Percentiles rank a stretch among this genome's conserved stretches.
phyloP scores from a whole-genome alignment of 176 grass and related monocot species.

The Alloteropsis semialata region DNA sequence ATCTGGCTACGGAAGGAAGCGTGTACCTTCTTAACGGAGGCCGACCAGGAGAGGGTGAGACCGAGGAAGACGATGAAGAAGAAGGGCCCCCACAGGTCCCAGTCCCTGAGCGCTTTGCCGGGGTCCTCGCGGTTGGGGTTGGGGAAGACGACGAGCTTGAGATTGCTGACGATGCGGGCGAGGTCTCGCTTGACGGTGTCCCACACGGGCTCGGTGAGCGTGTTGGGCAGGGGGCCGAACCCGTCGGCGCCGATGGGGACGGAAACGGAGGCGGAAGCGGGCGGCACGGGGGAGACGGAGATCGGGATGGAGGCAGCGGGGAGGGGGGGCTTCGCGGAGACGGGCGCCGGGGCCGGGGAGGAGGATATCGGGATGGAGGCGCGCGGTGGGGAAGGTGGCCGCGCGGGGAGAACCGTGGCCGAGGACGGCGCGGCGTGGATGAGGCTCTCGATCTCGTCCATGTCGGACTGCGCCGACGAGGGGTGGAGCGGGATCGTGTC shows the following conservation, averaged over 20 bases:
- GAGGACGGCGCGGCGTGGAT: conserved; percentile 65
- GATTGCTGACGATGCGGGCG: conserved; percentile 89
- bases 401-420: conserved; percentile 76
- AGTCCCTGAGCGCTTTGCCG: conserved; percentile 95
- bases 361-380: conserved; percentile 83
- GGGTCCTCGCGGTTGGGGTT: conserved; percentile 96
- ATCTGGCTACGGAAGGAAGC: neutral
- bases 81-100: conserved; percentile 97
- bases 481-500: conserved; percentile 95
- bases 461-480: conserved; percentile 94
- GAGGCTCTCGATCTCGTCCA: conserved; percentile 99
- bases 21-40: conserved; percentile 86
- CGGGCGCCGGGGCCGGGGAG: conserved; percentile 19
- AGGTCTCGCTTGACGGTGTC: conserved; percentile 98
- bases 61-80: conserved; percentile 99
- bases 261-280: conserved; percentile 12
- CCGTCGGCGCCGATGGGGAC: conserved; percentile 62
- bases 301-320: conserved; percentile 55
- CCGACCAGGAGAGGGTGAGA: conserved; percentile 93
- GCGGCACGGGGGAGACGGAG: conserved; percentile 36
- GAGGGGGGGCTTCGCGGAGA: conserved; percentile 35
- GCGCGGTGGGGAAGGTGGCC: conserved; percentile 70
- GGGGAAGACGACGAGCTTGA: conserved; percentile 98
- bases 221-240: conserved; percentile 70
- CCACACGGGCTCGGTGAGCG: conserved; percentile 98